These are phyloP conservation scores for Sporothrix inflata DNA, from an alignment of 2,329 filamentous ascomycete species.

Conservation along the genomic window DNA sequence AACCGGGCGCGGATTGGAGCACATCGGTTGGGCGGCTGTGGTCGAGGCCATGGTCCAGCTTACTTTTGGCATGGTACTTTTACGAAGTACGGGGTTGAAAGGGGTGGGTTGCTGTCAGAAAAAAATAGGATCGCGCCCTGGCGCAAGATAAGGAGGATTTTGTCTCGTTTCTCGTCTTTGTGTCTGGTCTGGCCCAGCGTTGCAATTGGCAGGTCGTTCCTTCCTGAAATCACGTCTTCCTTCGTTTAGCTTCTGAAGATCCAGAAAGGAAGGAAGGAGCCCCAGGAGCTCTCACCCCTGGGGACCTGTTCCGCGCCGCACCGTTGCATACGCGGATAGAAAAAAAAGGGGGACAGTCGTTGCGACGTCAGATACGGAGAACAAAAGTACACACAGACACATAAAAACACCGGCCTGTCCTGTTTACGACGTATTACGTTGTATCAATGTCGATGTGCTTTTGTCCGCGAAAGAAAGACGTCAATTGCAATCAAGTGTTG, in stretches of 20 bases:
- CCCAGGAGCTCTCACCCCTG: neutral
- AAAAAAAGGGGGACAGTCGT: neutral
- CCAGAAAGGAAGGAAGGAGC: neutral
- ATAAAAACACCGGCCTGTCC: neutral
- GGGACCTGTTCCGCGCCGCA: neutral
- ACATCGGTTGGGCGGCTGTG: neutral
- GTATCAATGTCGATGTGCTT: neutral
- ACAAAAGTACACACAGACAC: neutral
- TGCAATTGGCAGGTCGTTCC: constrained; percentile 1
- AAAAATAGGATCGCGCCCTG: neutral
- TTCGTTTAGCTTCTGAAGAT: neutral
- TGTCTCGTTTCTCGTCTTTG: neutral
- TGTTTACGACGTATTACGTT: constrained; percentile 1
- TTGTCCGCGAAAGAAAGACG: neutral
- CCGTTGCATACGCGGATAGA: neutral
- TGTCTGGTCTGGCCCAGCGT: neutral
- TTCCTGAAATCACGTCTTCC: neutral
- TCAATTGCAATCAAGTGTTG: neutral
- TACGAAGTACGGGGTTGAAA: neutral
- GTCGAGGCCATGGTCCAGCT: neutral
- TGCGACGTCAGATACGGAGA: constrained; percentile 1
- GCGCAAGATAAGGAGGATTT: neutral
- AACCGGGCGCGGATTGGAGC: neutral
- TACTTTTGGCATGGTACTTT: neutral
- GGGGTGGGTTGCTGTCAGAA: neutral